Evolutionary conservation across 2,329 filamentous ascomycete genomes (phyloP).

Genomic region (Arthrobotrys megalospora): DNA sequence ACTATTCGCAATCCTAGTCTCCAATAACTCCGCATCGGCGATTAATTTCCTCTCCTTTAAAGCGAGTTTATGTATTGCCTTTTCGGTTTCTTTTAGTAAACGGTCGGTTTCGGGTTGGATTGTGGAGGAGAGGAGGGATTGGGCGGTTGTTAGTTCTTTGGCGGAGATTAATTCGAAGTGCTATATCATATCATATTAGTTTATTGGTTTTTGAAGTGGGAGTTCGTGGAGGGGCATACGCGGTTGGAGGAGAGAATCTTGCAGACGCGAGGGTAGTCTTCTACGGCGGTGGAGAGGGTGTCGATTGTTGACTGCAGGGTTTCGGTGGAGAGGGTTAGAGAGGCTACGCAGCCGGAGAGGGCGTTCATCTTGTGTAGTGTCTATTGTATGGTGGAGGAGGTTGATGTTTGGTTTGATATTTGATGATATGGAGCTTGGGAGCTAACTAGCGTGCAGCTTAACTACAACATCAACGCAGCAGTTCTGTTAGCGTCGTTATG

Average conservation of each 20-base stretch:
- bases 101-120: conserved; percentile 88
- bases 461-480: conserved; percentile 17
- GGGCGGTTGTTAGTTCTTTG: conserved; percentile 83
- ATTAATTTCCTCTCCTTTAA: conserved; percentile 87
- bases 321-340: conserved; percentile 74
- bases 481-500: neutral
- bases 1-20: conserved; percentile 72
- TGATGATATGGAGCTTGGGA: conserved; percentile 2
- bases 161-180: conserved; percentile 95
- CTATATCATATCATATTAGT: conserved; percentile 68
- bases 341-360: conserved; percentile 72
- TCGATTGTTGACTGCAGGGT: conserved; percentile 75
- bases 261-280: conserved; percentile 72
- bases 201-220: conserved; percentile 7
- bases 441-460: neutral
- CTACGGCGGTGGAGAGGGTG: conserved; percentile 71
- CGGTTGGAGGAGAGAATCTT: conserved; percentile 74
- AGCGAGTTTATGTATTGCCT: conserved; percentile 85
- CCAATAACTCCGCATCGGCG: conserved; percentile 85
- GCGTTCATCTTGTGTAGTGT: conserved; percentile 60
- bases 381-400: neutral
- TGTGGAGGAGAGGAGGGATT: conserved; percentile 86
- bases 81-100: conserved; percentile 84
- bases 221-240: conserved; percentile 67
- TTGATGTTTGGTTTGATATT: conserved; percentile 2